These are phyloP conservation scores for Mycena amicta DNA, from an alignment of 768 basidiomycete genomes.

Conservation along the genomic window DNA sequence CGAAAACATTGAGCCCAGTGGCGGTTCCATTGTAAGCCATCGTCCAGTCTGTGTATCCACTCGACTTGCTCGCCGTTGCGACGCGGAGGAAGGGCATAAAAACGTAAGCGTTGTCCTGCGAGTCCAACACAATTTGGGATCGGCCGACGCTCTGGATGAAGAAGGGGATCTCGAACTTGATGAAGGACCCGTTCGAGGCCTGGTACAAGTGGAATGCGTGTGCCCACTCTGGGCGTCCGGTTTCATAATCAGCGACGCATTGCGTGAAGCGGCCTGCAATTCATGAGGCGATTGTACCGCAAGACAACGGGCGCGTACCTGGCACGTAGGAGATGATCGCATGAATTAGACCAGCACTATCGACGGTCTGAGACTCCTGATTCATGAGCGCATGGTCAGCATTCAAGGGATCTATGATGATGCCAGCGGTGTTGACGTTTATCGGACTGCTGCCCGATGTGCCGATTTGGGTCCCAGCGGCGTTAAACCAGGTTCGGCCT, in stretches of 20 bases:
- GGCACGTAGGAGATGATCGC: constrained; percentile 52
- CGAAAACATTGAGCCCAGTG: constrained; percentile 44
- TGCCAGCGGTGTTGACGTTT: constrained; percentile 45
- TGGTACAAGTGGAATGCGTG: constrained; percentile 48
- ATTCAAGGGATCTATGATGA: constrained; percentile 46
- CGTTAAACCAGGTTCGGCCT: constrained; percentile 51
- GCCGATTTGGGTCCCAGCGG: constrained; percentile 39
- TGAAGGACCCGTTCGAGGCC: constrained; percentile 41
- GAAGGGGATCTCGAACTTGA: constrained; percentile 51
- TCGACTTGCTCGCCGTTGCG: constrained; percentile 46
- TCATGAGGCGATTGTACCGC: neutral
- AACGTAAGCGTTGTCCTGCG: constrained; percentile 45
- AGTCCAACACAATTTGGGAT: constrained; percentile 48
- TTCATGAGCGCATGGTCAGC: constrained; percentile 56
- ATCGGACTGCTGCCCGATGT: constrained; percentile 45
- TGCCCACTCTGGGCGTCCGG: constrained; percentile 37
- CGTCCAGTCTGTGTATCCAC: constrained; percentile 51
- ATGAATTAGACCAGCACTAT: constrained; percentile 47
- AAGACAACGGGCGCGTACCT: constrained; percentile 29
- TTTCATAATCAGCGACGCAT: constrained; percentile 46
- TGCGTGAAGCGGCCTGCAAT: constrained; percentile 46
- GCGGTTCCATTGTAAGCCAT: constrained; percentile 44
- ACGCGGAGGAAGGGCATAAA: constrained; percentile 45
- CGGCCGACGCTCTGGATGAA: constrained; percentile 45
- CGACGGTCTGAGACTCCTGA: constrained; percentile 51